These are phyloP conservation scores for Exophiala sideris DNA, from an alignment of 2,329 filamentous ascomycete genomes.

Conservation along the genomic window DNA sequence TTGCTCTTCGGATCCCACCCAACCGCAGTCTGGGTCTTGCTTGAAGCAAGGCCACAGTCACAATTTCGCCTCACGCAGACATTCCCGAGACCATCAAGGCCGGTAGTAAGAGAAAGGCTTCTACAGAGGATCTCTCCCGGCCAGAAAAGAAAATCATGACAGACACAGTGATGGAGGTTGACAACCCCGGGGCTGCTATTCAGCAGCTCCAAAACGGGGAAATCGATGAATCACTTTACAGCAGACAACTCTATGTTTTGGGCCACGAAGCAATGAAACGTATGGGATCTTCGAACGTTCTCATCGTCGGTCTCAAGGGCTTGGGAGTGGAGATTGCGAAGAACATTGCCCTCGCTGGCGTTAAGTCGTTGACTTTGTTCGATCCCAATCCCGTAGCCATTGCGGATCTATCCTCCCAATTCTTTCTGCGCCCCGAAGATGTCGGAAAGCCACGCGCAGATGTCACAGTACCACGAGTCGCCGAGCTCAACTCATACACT, in stretches of 20 bases:
- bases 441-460: slow-evolving; percentile 87
- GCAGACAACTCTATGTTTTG: slow-evolving; percentile 66
- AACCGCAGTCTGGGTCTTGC: slow-evolving; percentile 24
- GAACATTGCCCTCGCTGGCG: slow-evolving; percentile 95
- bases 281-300: slow-evolving; percentile 93
- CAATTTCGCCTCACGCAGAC: slow-evolving; percentile 33
- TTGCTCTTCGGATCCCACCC: slow-evolving; percentile 20
- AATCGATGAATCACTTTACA: slow-evolving; percentile 67
- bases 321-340: slow-evolving; percentile 98
- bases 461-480: slow-evolving; percentile 82
- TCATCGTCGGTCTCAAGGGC: slow-evolving; percentile 87
- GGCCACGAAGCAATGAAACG: slow-evolving; percentile 93
- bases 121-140: slow-evolving; percentile 45
- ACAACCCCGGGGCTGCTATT: slow-evolving; percentile 55
- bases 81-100: slow-evolving; percentile 42
- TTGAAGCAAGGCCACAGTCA: slow-evolving; percentile 32
- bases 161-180: slow-evolving; percentile 61
- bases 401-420: slow-evolving; percentile 90
- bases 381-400: slow-evolving; percentile 82
- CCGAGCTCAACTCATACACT: slow-evolving; percentile 94
- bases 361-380: slow-evolving; percentile 93
- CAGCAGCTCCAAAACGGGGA: slow-evolving; percentile 62
- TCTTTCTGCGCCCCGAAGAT: slow-evolving; percentile 86
- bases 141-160: slow-evolving; percentile 54
- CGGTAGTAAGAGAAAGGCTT: slow-evolving; percentile 51